Evolutionary conservation across 2,329 filamentous ascomycete genomes (phyloP).

Genomic region (Colletotrichum noveboracense): DNA sequence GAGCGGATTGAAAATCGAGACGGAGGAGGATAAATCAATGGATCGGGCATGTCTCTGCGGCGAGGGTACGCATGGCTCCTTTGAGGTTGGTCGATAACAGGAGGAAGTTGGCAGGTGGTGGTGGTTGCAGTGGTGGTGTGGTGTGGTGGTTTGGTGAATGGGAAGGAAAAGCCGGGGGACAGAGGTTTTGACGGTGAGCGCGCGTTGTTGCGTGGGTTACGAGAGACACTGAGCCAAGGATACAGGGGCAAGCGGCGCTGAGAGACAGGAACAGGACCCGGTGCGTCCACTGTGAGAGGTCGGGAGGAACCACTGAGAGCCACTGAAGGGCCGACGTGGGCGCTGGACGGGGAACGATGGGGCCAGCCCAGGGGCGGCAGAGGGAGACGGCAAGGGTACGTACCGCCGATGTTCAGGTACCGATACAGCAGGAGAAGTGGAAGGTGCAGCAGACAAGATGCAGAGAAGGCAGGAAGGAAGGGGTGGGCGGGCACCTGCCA

Average conservation of each 20-base stretch:
- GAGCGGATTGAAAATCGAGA: constrained; percentile 33
- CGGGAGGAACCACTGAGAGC: neutral
- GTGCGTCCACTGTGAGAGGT: neutral
- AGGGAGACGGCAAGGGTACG: neutral
- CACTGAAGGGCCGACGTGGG: neutral
- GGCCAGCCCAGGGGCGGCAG: neutral
- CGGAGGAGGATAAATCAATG: constrained; percentile 24
- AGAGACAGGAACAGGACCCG: constrained; percentile 6
- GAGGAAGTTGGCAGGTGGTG: neutral
- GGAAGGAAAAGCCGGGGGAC: neutral
- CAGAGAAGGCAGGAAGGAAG: neutral
- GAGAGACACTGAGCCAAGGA: neutral
- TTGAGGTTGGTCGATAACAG: neutral
- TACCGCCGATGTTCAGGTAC: neutral
- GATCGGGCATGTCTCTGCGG: constrained; percentile 15
- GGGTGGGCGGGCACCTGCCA: neutral
- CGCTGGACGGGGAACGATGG: neutral
- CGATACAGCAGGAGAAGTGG: neutral
- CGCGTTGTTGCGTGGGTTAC: neutral
- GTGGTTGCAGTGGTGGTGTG: neutral
- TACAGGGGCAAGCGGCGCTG: neutral
- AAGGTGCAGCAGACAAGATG: neutral
- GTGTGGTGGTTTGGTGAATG: neutral
- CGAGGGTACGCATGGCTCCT: constrained; percentile 7
- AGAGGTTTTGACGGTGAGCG: constrained; percentile 18